Base-by-base conservation (phyloP, 1,284 basidiomycete species). In the Sparassis latifolia region DNA sequence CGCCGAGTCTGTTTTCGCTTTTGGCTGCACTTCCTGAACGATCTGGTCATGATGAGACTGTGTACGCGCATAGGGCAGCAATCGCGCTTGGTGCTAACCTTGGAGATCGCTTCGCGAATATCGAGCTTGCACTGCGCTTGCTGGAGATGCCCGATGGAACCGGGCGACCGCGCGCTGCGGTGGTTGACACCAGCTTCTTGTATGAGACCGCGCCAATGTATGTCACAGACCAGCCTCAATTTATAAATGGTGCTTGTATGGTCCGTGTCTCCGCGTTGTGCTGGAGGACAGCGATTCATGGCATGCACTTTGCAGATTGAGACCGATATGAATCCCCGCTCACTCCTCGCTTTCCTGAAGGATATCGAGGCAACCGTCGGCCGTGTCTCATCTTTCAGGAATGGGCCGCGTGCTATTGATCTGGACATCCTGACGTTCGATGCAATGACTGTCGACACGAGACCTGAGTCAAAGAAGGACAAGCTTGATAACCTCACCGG, bases 201-300 rank as follows among this genome's bases (percentile, higher is more conserved):
- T 99, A 99, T 66, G 89, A 97, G 69, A 95, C 89, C 20, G 77
- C 85, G 27, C 93, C 97, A 0, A 98, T 98, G 97, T 99, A 99
- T 67, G 84, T 96, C 29, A 79, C 80, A 12, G 86, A 97, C 55
- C 96, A 99, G 66, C 89, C 89, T 29, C 70, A 75, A 32, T 99
- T 99, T 69, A 79, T 91, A 55, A 99, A 99, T 63, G 91, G 90
- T 51, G 92, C 89, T 6, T 89, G 94, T 57, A 75, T 93, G 68
- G 92, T 96, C 84, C 69, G 12, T 41, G 29, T 51, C 42, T 31
- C 2, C 32, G 33, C 29, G 48, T 41, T 29, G 45, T 44, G 41
- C 38, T 28, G 35, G 44, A 44, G 27, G 44, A 48, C 35, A 6
- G 12, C 35, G 35, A 37, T 12, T 37, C 7, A 37, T 37, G 35